Conservation (phyloP, 805 yeast species). For the Starmerella geochares region DNA sequence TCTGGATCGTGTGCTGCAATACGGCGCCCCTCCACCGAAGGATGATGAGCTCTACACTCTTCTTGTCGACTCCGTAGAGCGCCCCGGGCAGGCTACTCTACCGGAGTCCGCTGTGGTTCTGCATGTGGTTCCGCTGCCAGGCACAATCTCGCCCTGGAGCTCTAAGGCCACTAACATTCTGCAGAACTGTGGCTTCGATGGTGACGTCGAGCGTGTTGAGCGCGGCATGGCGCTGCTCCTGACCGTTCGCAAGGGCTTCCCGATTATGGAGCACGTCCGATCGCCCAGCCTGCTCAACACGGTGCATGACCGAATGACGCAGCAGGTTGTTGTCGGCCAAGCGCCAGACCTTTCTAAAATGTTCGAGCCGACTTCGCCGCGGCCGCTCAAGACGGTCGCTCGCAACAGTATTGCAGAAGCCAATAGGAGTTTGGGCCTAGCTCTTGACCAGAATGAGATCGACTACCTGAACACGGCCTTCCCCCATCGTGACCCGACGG, state of each 20-base stretch:
- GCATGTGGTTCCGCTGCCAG: slow-evolving; percentile 80
- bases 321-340: slow-evolving; percentile 41
- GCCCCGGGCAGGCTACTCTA: slow-evolving; percentile 19
- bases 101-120: slow-evolving; percentile 43
- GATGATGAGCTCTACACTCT: slow-evolving; percentile 38
- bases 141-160: slow-evolving; percentile 98
- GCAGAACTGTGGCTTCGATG: slow-evolving; percentile 71
- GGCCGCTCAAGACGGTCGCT: slow-evolving; percentile 56
- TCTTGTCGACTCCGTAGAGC: slow-evolving; percentile 34
- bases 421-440: slow-evolving; percentile 77
- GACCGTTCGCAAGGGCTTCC: slow-evolving; percentile 60
- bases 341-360: slow-evolving; percentile 40
- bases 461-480: slow-evolving; percentile 78
- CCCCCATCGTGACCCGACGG: slow-evolving; percentile 86
- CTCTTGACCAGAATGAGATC: slow-evolving; percentile 90
- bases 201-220: slow-evolving; percentile 71
- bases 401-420: slow-evolving; percentile 53
- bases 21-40: slow-evolving; percentile 57
- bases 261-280: slow-evolving; percentile 45
- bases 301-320: slow-evolving; percentile 92
- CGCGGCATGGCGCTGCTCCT: slow-evolving; percentile 75
- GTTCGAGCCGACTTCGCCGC: slow-evolving; percentile 69
- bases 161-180: slow-evolving; percentile 95
- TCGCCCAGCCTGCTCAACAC: slow-evolving; percentile 54
- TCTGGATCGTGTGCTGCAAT: slow-evolving; percentile 55